Percentiles rank a stretch among this genome's conserved stretches.
These are phyloP conservation scores for Backusella westeae DNA, from an alignment of 192 early-diverging fungal genomes.

Conservation along the genomic window DNA sequence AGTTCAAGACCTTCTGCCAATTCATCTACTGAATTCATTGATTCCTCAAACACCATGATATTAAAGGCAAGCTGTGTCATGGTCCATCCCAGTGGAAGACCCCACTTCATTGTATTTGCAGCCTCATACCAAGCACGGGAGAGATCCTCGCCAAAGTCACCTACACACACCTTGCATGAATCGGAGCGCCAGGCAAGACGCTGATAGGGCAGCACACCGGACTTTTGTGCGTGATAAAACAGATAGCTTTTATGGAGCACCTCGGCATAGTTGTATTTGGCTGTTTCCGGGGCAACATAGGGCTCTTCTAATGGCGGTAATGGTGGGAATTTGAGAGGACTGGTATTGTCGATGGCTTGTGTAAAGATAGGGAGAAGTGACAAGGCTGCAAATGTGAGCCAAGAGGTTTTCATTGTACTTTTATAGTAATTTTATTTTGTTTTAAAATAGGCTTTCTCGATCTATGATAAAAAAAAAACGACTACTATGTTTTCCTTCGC, in stretches of 20 bases:
- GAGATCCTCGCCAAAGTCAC: constrained; percentile 50
- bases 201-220: constrained; percentile 47
- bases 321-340: constrained; percentile 31
- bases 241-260: constrained; percentile 52
- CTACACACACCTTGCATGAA: constrained; percentile 50
- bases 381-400: not conserved
- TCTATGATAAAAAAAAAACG: not conserved
- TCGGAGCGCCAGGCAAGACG: constrained; percentile 54
- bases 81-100: constrained; percentile 47
- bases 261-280: constrained; percentile 53
- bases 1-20: constrained; percentile 38
- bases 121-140: constrained; percentile 56
- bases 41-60: constrained; percentile 40
- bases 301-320: constrained; percentile 30
- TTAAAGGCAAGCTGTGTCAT: constrained; percentile 49
- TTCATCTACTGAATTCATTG: constrained; percentile 41
- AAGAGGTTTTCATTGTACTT: constrained; percentile 12
- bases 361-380: not conserved
- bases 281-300: constrained; percentile 39
- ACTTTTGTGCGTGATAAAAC: constrained; percentile 52
- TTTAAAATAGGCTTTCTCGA: too few relatives aligned
- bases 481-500: not conserved
- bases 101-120: constrained; percentile 62
- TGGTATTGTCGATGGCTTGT: not conserved
- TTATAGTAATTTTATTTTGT: not conserved